Evolutionary conservation across 73 alveolate species (phyloP).

Genomic region (Blepharisma stoltei): DNA sequence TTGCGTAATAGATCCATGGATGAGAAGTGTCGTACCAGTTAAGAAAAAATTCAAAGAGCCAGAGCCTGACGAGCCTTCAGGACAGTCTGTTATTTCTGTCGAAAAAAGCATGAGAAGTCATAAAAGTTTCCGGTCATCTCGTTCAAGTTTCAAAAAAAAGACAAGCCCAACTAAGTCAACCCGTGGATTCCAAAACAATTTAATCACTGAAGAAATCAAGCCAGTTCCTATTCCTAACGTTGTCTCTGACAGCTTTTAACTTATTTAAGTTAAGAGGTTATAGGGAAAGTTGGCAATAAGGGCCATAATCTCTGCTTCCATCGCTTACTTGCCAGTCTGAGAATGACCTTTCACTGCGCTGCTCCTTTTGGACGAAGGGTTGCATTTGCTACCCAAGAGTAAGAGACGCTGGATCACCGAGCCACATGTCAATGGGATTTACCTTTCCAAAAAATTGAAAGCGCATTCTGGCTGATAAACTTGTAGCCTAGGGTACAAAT

Average conservation of each 20-base stretch:
- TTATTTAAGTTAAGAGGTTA: too few relatives aligned
- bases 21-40: conserved; percentile 8
- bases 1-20: background rate
- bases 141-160: background rate
- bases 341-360: too few relatives aligned
- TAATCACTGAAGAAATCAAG: background rate
- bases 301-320: too few relatives aligned
- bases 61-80: background rate
- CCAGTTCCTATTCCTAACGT: conserved; percentile 6
- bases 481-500: too few relatives aligned
- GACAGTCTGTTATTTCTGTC: background rate
- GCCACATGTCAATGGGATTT: too few relatives aligned
- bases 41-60: conserved; percentile 10
- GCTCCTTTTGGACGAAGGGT: too few relatives aligned
- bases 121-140: conserved; percentile 5
- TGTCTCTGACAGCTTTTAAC: background rate
- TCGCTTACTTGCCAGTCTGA: too few relatives aligned
- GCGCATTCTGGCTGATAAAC: too few relatives aligned
- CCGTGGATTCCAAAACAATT: background rate
- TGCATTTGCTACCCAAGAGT: too few relatives aligned
- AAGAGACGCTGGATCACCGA: too few relatives aligned
- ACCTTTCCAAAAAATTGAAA: too few relatives aligned
- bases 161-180: background rate
- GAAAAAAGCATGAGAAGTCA: background rate
- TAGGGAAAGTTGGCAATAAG: too few relatives aligned